Evolutionary conservation across 2,329 filamentous ascomycete species (phyloP).

Genomic region (Hypoxylon sp.): DNA sequence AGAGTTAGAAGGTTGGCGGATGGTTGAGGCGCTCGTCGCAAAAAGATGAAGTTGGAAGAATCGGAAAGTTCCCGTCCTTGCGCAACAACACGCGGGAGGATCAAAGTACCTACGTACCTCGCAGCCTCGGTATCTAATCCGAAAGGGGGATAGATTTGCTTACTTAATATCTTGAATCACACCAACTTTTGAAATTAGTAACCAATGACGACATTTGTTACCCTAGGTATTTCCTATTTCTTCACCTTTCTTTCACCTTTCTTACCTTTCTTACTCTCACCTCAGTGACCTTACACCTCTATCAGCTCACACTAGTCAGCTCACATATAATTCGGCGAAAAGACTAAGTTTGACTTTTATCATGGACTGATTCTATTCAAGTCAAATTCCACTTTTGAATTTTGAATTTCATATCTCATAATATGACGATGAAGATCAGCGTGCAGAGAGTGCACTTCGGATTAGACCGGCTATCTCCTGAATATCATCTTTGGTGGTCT

Average conservation of each 20-base stretch:
- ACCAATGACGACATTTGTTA: conserved; percentile 11
- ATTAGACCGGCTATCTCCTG: conserved; percentile 38
- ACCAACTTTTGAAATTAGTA: neutral
- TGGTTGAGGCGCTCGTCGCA: conserved; percentile 24
- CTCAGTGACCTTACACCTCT: no score
- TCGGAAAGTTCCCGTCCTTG: conserved; percentile 24
- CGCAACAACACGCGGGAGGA: conserved; percentile 20
- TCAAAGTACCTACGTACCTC: conserved; percentile 4
- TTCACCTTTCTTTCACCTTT: neutral
- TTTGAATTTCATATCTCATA: no score
- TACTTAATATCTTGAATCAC: no score
- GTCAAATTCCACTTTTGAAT: no score
- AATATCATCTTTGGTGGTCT: conserved; percentile 43
- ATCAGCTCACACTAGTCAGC: no score
- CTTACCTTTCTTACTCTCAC: neutral
- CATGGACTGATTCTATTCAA: no score
- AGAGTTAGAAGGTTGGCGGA: conserved; percentile 50
- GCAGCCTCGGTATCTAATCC: neutral
- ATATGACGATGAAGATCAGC: conserved; percentile 1
- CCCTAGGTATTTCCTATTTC: neutral
- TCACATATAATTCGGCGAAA: no score
- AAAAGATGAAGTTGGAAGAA: conserved; percentile 39
- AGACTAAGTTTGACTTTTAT: no score
- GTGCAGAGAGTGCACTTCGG: conserved; percentile 10
- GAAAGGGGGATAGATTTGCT: no score